Evolutionary conservation across 1,284 basidiomycete species (phyloP).

Genomic region (Rhodofomes roseus): DNA sequence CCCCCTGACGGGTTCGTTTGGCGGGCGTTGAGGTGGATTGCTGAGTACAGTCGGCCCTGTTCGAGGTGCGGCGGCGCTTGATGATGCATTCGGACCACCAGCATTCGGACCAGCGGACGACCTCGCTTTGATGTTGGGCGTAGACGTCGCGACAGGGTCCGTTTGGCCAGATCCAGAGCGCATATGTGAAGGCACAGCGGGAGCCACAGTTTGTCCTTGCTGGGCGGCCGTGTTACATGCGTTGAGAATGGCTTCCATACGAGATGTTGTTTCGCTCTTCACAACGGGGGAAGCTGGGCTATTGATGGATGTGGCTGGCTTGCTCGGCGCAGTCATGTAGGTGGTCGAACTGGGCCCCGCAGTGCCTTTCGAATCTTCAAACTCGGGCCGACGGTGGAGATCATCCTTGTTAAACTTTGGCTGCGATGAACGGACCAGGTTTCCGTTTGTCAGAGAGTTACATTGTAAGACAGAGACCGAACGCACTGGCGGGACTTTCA

Average conservation of each 20-base stretch:
- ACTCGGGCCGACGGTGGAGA: slow-evolving; percentile 78
- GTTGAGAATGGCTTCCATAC: neutral
- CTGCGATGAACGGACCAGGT: slow-evolving; percentile 25
- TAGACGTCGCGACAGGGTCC: slow-evolving; percentile 9
- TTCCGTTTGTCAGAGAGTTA: neutral
- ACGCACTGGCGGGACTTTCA: slow-evolving; percentile 78
- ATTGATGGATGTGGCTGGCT: slow-evolving; percentile 4
- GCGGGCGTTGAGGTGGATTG: neutral
- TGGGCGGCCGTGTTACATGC: slow-evolving; percentile 10
- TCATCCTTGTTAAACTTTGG: slow-evolving; percentile 73
- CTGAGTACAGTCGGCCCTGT: neutral
- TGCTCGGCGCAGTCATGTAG: neutral
- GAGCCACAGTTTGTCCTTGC: neutral
- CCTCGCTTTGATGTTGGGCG: slow-evolving; percentile 21
- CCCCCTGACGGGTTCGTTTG: neutral
- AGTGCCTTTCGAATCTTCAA: slow-evolving; percentile 40
- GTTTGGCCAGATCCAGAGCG: slow-evolving; percentile 10
- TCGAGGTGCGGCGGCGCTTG: neutral
- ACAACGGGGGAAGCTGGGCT: slow-evolving; percentile 7
- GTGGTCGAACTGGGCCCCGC: slow-evolving; percentile 16
- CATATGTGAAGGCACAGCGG: slow-evolving; percentile 21
- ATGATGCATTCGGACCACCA: neutral
- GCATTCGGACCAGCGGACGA: neutral
- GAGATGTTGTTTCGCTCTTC: slow-evolving; percentile 14
- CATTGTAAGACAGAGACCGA: neutral